Base-by-base conservation (phyloP, 2,329 filamentous ascomycete genomes). In the Chaetomiaceae sp. region DNA sequence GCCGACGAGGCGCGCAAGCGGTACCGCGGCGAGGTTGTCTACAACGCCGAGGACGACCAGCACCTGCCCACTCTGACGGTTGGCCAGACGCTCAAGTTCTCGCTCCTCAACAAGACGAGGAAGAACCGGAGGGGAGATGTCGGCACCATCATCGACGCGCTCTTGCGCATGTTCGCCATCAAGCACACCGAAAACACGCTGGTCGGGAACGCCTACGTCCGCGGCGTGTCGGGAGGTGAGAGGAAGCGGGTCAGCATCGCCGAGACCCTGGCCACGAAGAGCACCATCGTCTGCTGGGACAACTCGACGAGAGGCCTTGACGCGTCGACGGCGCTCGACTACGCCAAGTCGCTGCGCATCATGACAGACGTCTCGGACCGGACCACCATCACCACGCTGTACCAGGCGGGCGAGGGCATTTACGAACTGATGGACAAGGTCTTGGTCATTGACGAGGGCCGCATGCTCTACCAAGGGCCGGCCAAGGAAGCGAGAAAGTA, bases 181-280 rank as follows among this genome's bases (percentile, higher is more conserved):
- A 77, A 81, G 40, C 85, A 89, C 62, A 86, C 84, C 0, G 67
- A 84, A 48, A 73, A 80, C 40, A 89, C 85, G 0, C 81, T 81
- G 58, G 82, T 89, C 23, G 86, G 86, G 1, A 82, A 86, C 58
- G 84, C 85, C 55, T 77, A 82, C 27, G 75, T 87, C 8, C 78
- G 84, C 18, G 72, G 72, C 10, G 77, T 86, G 2, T 81, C 76
- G 20, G 83, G 83, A 9, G 83, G 83, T 33, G 83, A 86, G 64
- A 75, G 82, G 57, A 89, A 91, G 69, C 82, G 88, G 65, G 87
- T 91, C 5, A 86, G 81, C 46, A 89, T 90, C 59, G 86, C 84
- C 7, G 86, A 90, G 67, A 85, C 84, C 63, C 48, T 65, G 14
- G 58, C 61, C 1, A 65, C 61, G 32, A 64, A 63, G 50, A 61